These are phyloP conservation scores for Aspergillus transmontanensis DNA, from an alignment of 2,329 filamentous ascomycete genomes.

Conservation along the genomic window DNA sequence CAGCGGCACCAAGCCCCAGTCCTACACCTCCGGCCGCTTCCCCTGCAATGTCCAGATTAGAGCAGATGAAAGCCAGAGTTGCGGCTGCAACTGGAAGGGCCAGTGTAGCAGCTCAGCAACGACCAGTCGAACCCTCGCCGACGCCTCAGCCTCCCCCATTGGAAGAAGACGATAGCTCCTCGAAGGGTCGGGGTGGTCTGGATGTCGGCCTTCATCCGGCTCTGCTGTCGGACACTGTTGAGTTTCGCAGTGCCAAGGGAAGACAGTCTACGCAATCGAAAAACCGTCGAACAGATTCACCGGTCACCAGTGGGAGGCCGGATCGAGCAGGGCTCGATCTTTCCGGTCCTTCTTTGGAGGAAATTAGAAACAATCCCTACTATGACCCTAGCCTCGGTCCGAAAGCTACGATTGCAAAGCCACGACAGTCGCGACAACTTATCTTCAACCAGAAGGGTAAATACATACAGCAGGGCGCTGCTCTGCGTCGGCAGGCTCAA, in stretches of 20 bases:
- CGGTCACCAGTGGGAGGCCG: slow-evolving; percentile 37
- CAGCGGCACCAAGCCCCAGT: slow-evolving; percentile 38
- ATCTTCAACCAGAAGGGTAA: slow-evolving; percentile 95
- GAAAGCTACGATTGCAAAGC: slow-evolving; percentile 60
- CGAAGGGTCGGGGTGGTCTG: slow-evolving; percentile 65
- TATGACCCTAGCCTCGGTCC: slow-evolving; percentile 70
- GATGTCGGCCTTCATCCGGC: slow-evolving; percentile 78
- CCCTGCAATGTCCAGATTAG: slow-evolving; percentile 66
- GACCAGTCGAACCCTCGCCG: slow-evolving; percentile 38
- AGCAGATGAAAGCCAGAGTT: slow-evolving; percentile 77
- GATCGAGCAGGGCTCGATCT: slow-evolving; percentile 57
- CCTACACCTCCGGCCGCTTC: slow-evolving; percentile 35
- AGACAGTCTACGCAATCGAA: slow-evolving; percentile 52
- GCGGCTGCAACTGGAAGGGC: slow-evolving; percentile 68
- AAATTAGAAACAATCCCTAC: slow-evolving; percentile 75
- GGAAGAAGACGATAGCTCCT: slow-evolving; percentile 53
- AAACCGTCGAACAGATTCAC: slow-evolving; percentile 55
- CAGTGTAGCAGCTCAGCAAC: slow-evolving; percentile 45
- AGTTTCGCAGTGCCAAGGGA: slow-evolving; percentile 46
- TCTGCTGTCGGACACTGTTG: slow-evolving; percentile 57
- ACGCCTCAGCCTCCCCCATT: slow-evolving; percentile 41
- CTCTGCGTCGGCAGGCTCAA: slow-evolving; percentile 80
- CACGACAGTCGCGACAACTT: slow-evolving; percentile 72
- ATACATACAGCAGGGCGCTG: slow-evolving; percentile 92
- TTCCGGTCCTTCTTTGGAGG: slow-evolving; percentile 60